Conservation (phyloP, 208 protist species). For the Wallacemonas sp. region DNA sequence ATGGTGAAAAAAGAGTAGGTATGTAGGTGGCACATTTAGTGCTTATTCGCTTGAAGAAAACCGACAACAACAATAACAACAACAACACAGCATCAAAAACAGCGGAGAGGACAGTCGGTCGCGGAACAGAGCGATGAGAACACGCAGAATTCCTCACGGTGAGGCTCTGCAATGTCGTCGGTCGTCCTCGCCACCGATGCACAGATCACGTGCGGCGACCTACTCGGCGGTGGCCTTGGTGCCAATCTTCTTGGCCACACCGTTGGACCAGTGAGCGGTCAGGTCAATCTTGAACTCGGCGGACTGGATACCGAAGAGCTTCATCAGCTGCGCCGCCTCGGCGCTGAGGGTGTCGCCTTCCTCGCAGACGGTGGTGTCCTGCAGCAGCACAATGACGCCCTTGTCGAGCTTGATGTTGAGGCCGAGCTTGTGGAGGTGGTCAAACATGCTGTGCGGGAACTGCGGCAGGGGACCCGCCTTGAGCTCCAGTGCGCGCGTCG, state of each 20-base stretch:
- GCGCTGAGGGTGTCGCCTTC: constrained; percentile 88
- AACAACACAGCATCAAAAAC: constrained; percentile 1
- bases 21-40: background rate
- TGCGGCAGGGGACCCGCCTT: constrained; percentile 76
- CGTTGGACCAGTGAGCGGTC: constrained; percentile 88
- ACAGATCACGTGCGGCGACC: too few relatives aligned
- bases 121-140: too few relatives aligned
- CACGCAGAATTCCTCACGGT: too few relatives aligned
- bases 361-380: constrained; percentile 91
- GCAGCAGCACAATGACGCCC: constrained; percentile 87
- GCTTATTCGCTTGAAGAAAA: background rate
- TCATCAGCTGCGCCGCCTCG: constrained; percentile 90
- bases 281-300: constrained; percentile 86
- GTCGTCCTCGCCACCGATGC: too few relatives aligned
- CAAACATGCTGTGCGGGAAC: constrained; percentile 94
- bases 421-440: constrained; percentile 90
- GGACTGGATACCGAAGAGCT: constrained; percentile 82
- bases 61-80: constrained; percentile 9
- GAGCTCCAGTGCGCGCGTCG: constrained; percentile 73
- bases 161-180: too few relatives aligned
- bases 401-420: constrained; percentile 91
- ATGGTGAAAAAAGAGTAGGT: constrained; percentile 5
- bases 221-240: constrained; percentile 20
- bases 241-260: constrained; percentile 77
- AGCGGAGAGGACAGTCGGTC: constrained; percentile 6